These are phyloP conservation scores for Chloranthus sessilifolius DNA, from an alignment of 164 flowering plant species.

Conservation along the genomic window DNA sequence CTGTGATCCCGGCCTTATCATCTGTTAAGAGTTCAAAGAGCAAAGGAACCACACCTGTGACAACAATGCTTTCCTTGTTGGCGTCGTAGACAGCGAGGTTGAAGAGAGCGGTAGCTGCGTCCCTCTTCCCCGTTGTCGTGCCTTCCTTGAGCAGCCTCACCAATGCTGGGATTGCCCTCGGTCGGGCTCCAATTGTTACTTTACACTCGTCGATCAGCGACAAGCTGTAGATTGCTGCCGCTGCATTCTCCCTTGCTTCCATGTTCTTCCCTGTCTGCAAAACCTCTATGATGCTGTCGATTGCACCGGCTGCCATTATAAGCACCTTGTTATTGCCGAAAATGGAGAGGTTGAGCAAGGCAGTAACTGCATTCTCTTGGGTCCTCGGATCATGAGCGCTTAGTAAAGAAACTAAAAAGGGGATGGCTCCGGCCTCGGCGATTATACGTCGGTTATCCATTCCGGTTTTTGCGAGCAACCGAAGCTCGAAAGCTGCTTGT, in stretches of 20 bases:
- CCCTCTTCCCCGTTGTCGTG: conserved; percentile 58
- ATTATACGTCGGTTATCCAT: conserved; percentile 64
- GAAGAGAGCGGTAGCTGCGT: conserved; percentile 68
- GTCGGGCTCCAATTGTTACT: conserved; percentile 46
- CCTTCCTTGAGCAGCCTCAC: conserved; percentile 58
- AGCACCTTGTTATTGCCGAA: conserved; percentile 51
- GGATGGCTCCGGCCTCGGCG: conserved; percentile 80
- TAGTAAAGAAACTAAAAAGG: conserved; percentile 56
- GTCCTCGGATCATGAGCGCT: conserved; percentile 42
- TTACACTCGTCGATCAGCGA: conserved; percentile 61
- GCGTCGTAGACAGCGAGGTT: conserved; percentile 45
- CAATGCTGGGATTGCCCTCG: conserved; percentile 51
- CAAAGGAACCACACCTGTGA: conserved; percentile 55
- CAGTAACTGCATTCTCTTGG: conserved; percentile 76
- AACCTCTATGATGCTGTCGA: conserved; percentile 45
- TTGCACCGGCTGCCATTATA: conserved; percentile 62
- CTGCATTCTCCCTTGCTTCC: conserved; percentile 88
- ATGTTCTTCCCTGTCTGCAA: conserved; percentile 45
- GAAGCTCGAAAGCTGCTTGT: conserved; percentile 64
- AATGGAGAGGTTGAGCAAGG: conserved; percentile 68
- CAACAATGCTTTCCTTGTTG: conserved; percentile 41
- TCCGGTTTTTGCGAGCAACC: conserved; percentile 63
- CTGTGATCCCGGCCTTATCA: conserved; percentile 64
- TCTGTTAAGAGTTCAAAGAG: conserved; percentile 51
- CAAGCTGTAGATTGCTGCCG: conserved; percentile 69